Percentiles rank a stretch among this genome's conserved stretches.
Conservation (phyloP, 2,329 filamentous ascomycete genomes). For the Gaeumannomyces tritici region DNA sequence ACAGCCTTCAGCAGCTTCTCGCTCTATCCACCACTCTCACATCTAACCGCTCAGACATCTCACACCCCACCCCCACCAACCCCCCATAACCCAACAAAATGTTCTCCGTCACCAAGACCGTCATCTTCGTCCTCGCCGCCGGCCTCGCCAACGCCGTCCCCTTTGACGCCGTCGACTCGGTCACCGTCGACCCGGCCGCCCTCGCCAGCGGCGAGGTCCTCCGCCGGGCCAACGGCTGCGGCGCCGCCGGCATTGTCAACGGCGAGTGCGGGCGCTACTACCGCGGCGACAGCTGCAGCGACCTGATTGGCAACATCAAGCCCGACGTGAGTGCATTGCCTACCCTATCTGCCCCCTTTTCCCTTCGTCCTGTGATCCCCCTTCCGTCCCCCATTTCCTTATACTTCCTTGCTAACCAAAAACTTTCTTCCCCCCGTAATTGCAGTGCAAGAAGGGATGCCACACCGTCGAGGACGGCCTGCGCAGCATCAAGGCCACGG, state of each 20-base stretch:
- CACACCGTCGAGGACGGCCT: conserved; percentile 1
- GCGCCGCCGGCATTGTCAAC: conserved; percentile 5
- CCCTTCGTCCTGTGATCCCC: background rate
- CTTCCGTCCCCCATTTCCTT: background rate
- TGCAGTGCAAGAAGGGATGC: conserved; percentile 3
- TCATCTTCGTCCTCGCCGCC: background rate
- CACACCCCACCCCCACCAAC: no score
- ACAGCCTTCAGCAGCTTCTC: no score
- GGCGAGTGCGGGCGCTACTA: conserved; percentile 8
- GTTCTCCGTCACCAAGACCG: background rate
- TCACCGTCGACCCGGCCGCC: background rate
- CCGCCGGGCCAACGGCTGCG: conserved; percentile 4
- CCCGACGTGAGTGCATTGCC: background rate
- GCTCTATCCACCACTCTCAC: no score
- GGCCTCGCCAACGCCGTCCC: background rate
- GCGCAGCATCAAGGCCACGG: conserved; percentile 1
- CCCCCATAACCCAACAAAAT: background rate
- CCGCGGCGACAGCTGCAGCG: conserved; percentile 2
- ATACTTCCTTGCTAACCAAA: no score
- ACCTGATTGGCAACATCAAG: background rate
- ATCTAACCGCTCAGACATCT: no score
- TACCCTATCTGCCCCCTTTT: background rate
- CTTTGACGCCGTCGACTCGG: background rate
- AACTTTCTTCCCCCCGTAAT: no score
- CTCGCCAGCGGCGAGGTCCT: conserved; percentile 1